Conservation (phyloP, 257 asterid species). For the Plantago ovata region DNA sequence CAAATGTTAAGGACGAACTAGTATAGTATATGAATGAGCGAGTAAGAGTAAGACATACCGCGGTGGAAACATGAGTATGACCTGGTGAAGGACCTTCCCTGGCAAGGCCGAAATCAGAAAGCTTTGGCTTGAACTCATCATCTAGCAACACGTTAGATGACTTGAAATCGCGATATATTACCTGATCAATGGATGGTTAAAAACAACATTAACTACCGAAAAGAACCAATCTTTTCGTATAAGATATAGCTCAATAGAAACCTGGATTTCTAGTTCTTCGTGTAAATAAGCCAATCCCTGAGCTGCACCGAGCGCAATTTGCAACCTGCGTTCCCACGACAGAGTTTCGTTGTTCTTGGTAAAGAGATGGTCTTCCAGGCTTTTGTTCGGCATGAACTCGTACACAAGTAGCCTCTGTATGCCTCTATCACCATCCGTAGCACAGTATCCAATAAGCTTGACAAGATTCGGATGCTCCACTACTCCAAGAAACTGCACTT, state of each 20-base stretch:
- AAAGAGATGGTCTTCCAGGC: slow-evolving; percentile 82
- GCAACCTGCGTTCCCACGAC: slow-evolving; percentile 68
- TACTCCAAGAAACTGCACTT: slow-evolving; percentile 82
- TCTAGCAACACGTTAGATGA: slow-evolving; percentile 80
- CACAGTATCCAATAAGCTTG: slow-evolving; percentile 78
- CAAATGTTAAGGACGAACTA: neutral
- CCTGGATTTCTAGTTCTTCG: slow-evolving; percentile 83
- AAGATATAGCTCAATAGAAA: slow-evolving; percentile 3
- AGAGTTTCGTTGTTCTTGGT: slow-evolving; percentile 37
- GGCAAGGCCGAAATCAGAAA: slow-evolving; percentile 94
- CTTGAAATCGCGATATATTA: slow-evolving; percentile 91
- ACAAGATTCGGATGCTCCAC: slow-evolving; percentile 84
- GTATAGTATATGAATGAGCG: neutral
- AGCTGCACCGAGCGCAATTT: slow-evolving; percentile 72
- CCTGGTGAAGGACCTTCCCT: slow-evolving; percentile 86
- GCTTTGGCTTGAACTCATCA: slow-evolving; percentile 75
- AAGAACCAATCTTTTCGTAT: neutral
- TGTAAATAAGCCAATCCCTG: slow-evolving; percentile 76
- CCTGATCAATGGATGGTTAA: slow-evolving; percentile 31
- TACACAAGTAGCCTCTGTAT: slow-evolving; percentile 86
- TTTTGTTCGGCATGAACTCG: slow-evolving; percentile 77
- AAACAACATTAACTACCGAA: slow-evolving; percentile 12
- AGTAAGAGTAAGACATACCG: slow-evolving; percentile 34
- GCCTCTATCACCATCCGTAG: slow-evolving; percentile 81
- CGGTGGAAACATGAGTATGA: slow-evolving; percentile 80